Evolutionary conservation across 2,329 filamentous ascomycete genomes (phyloP).

Genomic region (Sclerotinia glacialis): DNA sequence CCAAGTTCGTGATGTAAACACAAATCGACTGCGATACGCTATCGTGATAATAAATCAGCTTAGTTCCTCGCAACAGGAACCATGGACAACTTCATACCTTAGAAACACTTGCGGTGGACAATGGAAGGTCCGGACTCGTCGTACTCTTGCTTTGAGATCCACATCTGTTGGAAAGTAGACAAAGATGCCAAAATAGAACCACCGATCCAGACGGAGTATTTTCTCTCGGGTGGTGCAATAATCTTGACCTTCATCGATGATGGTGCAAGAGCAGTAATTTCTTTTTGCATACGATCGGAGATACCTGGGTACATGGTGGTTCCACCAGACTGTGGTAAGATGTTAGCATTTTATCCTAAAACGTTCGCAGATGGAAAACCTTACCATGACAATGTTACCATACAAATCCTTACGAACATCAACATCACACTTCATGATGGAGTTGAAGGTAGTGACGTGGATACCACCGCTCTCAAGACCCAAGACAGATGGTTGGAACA

Average conservation of each 20-base stretch:
- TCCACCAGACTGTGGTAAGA: slow-evolving; percentile 78
- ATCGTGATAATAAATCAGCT: not conserved
- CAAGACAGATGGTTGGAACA: slow-evolving; percentile 98
- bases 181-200: slow-evolving; percentile 99
- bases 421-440: slow-evolving; percentile 99
- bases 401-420: slow-evolving; percentile 99
- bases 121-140: slow-evolving; percentile 99
- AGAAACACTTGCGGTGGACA: slow-evolving; percentile 99
- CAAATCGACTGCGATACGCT: slow-evolving; percentile 33
- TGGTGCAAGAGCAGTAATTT: slow-evolving; percentile 98
- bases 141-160: slow-evolving; percentile 99
- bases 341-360: slow-evolving; percentile 26
- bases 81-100: slow-evolving; percentile 57
- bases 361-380: slow-evolving; percentile 42
- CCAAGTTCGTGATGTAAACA: slow-evolving; percentile 39
- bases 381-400: slow-evolving; percentile 99
- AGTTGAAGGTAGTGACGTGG: slow-evolving; percentile 99
- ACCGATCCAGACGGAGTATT: slow-evolving; percentile 99
- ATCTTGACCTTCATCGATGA: slow-evolving; percentile 99
- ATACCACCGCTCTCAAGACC: slow-evolving; percentile 99
- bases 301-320: slow-evolving; percentile 99
- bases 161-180: slow-evolving; percentile 99
- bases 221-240: slow-evolving; percentile 99
- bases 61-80: not conserved
- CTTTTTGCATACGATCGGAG: slow-evolving; percentile 99